Evolutionary conservation across 2,329 filamentous ascomycete species (phyloP).

Genomic region (Aspergillus sp.): DNA sequence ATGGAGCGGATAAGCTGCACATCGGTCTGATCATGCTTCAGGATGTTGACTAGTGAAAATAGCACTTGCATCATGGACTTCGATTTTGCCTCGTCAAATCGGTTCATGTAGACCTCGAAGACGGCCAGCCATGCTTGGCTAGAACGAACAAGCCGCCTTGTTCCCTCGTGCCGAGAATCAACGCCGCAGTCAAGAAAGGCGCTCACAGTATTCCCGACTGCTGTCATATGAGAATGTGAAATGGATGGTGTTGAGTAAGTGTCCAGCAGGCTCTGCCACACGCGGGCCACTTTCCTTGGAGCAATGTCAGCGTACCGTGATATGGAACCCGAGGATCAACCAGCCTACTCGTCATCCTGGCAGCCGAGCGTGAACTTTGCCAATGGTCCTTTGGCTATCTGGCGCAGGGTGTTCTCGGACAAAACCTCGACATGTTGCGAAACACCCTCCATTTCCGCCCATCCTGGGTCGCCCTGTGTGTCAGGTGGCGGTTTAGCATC

Average conservation of each 20-base stretch:
- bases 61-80: constrained; percentile 39
- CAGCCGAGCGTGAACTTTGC: constrained; percentile 23
- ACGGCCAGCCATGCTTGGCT: constrained; percentile 30
- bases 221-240: constrained; percentile 31
- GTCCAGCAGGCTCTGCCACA: constrained; percentile 33
- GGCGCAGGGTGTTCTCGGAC: constrained; percentile 23
- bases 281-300: constrained; percentile 20
- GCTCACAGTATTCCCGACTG: constrained; percentile 37
- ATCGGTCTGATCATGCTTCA: constrained; percentile 17
- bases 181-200: constrained; percentile 33
- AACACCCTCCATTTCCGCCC: constrained; percentile 22
- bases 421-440: constrained; percentile 26
- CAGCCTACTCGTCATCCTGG: constrained; percentile 24
- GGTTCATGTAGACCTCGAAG: constrained; percentile 31
- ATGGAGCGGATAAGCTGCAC: constrained; percentile 12
- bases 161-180: constrained; percentile 19
- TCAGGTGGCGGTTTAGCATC: constrained; percentile 10
- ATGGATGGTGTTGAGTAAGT: constrained; percentile 33
- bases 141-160: constrained; percentile 26
- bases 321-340: neutral
- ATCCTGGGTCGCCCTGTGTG: constrained; percentile 6
- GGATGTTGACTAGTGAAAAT: constrained; percentile 27
- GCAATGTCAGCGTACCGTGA: constrained; percentile 4
- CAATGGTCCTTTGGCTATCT: constrained; percentile 27
- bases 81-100: constrained; percentile 34